Evolutionary conservation across 2,329 filamentous ascomycete species (phyloP).

Genomic region (Herpotrichia juniperi): DNA sequence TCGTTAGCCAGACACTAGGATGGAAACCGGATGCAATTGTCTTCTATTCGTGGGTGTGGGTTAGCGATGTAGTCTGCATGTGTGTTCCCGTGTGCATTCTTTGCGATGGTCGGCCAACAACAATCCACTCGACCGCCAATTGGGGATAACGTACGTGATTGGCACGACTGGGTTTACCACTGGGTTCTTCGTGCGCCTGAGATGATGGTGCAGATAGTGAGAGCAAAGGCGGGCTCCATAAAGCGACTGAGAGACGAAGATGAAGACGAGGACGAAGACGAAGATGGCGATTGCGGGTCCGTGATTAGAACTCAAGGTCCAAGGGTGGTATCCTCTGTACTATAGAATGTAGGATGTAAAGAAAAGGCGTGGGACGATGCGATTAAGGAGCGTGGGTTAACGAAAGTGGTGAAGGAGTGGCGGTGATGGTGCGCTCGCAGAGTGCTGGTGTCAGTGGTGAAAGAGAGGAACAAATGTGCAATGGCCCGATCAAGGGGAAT

Average conservation of each 20-base stretch:
- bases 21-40: constrained; percentile 13
- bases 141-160: constrained; percentile 16
- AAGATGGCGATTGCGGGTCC: background rate
- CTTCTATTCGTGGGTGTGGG: constrained; percentile 18
- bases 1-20: constrained; percentile 15
- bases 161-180: constrained; percentile 10
- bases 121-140: constrained; percentile 6
- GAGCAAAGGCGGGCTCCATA: constrained; percentile 34
- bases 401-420: background rate
- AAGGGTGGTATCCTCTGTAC: background rate
- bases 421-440: constrained; percentile 4
- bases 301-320: background rate
- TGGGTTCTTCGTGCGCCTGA: constrained; percentile 6
- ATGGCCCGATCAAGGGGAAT: constrained; percentile 1
- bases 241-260: constrained; percentile 25
- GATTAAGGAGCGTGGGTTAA: constrained; percentile 2
- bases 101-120: constrained; percentile 1
- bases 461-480: constrained; percentile 2
- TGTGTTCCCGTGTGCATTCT: constrained; percentile 16
- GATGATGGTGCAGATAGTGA: constrained; percentile 15
- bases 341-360: constrained; percentile 10
- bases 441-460: constrained; percentile 6
- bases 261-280: too few relatives aligned
- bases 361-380: constrained; percentile 3
- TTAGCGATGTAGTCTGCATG: constrained; percentile 22